Percentiles rank a stretch among this genome's conserved stretches.
These are phyloP conservation scores for Dalechampia spathulata DNA, from an alignment of 441 rosid genomes.

Conservation along the genomic window DNA sequence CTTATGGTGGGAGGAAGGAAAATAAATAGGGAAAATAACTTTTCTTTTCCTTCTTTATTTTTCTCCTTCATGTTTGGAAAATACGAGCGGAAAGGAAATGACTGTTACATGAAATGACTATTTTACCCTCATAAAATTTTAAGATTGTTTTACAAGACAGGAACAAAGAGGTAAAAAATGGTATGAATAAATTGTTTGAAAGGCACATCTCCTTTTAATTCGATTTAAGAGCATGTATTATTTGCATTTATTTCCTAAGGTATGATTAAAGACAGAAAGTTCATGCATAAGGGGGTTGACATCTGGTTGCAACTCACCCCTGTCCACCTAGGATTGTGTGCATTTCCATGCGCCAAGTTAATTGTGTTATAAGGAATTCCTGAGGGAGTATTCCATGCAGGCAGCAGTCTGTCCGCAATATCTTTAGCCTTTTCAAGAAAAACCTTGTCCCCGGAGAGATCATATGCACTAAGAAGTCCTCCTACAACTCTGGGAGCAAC, in stretches of 20 bases:
- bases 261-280: too few relatives aligned
- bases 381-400: constrained; percentile 82
- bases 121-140: too few relatives aligned
- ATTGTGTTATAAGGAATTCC: constrained; percentile 85
- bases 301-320: constrained; percentile 58
- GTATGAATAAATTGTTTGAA: too few relatives aligned
- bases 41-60: too few relatives aligned
- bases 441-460: constrained; percentile 82
- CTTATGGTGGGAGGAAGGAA: too few relatives aligned
- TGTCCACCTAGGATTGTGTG: constrained; percentile 87
- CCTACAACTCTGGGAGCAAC: constrained; percentile 81
- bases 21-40: too few relatives aligned
- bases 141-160: too few relatives aligned
- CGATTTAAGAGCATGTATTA: not conserved
- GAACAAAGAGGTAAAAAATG: too few relatives aligned
- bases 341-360: constrained; percentile 74
- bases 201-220: too few relatives aligned
- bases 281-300: constrained; percentile 15
- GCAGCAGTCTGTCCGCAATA: constrained; percentile 89
- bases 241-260: not conserved
- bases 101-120: too few relatives aligned
- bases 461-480: constrained; percentile 95
- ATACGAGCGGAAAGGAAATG: too few relatives aligned
- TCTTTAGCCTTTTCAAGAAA: constrained; percentile 93
- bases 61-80: too few relatives aligned